Evolutionary conservation across 805 yeast species (phyloP), one percentile per base, ranked within the genome.

Genomic region (Cyberlindnera japonica): DNA sequence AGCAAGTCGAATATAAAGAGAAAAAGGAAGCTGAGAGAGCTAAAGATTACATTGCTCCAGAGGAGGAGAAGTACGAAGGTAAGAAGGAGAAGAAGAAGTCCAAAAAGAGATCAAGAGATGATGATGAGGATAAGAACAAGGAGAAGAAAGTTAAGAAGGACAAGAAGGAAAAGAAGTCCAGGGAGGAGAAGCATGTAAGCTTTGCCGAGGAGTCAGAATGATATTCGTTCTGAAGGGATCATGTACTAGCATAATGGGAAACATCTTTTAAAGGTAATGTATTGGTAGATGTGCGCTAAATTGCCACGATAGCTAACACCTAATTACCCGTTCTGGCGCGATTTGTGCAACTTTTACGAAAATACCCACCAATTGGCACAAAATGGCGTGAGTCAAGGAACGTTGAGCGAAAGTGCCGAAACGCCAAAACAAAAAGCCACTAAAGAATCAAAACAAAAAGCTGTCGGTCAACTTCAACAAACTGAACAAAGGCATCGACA

Each of bases 41-140:
- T 15, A 78, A 84, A 67, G 93, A 82, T 48, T 91, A 77, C 55
- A 77, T 77, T 43, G 95, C 97, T 13, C 98, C 98, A 12, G 81
- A 77, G 55, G 98, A 91, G 65, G 74, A 65, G 18, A 69, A 58
- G 10, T 74, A 79, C 50, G 72, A 72, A 48, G 73, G 66, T 44
- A 58, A 68, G 45, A 52, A 67, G 43, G 49, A 57, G 45, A 57
- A 65, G 44, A 58, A 65, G 50, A 55, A 61, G 48, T 47, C 57
- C 44, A 51, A 52, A 44, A 47, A 50, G 49, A 49, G 54, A 41
- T 47, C 56, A 37, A 48, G 57, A 38, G 61, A 36, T 42, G 59
- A 53, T 35, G 54, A 31, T 52, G 63, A 41, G 47, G 58, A 50
- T 50, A 57, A 48, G 52, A 48, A 41, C 53, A 53, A 50, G 49